Conservation (phyloP, 371 early-diverging fungal genomes). For the Smittium culicis region DNA sequence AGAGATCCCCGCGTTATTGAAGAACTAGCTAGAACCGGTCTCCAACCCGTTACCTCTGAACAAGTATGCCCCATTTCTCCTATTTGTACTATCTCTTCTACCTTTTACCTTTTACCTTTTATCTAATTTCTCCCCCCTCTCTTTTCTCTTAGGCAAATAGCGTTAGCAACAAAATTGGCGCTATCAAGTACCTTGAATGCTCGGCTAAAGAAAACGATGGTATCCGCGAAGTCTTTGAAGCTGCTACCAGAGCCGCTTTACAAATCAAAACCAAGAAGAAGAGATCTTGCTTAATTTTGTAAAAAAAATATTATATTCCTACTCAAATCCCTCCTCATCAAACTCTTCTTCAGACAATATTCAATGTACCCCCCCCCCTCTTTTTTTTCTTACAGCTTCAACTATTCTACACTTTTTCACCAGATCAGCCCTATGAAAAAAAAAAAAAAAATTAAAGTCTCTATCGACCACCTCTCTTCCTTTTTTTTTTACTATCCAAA, state of each 20-base stretch:
- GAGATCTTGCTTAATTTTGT: conserved; percentile 26
- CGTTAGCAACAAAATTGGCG: conserved; percentile 69
- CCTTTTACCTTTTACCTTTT: not conserved
- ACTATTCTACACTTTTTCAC: too few relatives aligned
- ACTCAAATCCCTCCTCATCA: too few relatives aligned
- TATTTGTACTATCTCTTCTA: not conserved
- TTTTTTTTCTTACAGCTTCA: too few relatives aligned
- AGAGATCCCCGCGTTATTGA: conserved; percentile 60
- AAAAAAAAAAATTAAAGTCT: too few relatives aligned
- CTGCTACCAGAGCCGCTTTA: conserved; percentile 78
- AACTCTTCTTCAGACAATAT: too few relatives aligned
- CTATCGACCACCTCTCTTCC: too few relatives aligned
- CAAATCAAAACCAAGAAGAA: conserved; percentile 35
- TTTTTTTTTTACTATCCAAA: too few relatives aligned
- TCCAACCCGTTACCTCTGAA: conserved; percentile 63
- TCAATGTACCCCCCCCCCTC: too few relatives aligned
- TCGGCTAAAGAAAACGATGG: conserved; percentile 83
- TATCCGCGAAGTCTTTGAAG: conserved; percentile 87
- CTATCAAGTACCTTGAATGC: conserved; percentile 88
- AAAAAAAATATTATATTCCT: too few relatives aligned
- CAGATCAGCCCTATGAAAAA: too few relatives aligned
- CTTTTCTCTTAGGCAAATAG: conserved; percentile 39
- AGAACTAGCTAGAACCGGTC: conserved; percentile 59
- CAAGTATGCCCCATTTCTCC: conserved; percentile 38
- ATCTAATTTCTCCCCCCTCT: not conserved